These are phyloP conservation scores for Dipodascus geniculatus DNA, from an alignment of 805 yeast species.

Conservation along the genomic window DNA sequence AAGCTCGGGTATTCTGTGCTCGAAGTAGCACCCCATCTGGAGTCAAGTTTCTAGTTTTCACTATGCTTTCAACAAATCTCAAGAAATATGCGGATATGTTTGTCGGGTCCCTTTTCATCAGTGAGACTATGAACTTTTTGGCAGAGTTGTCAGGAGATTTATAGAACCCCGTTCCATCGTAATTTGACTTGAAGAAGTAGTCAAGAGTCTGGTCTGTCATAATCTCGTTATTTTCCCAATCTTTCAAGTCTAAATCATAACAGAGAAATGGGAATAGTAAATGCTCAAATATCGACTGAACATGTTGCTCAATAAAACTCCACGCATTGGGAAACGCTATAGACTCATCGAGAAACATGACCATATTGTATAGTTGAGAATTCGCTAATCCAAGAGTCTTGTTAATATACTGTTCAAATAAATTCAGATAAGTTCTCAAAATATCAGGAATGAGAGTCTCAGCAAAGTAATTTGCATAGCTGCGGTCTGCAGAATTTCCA, in stretches of 20 bases:
- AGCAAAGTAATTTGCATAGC: neutral
- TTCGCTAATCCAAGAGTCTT: neutral
- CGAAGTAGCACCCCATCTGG: neutral
- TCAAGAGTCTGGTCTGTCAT: neutral
- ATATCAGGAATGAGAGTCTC: neutral
- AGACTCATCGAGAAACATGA: neutral
- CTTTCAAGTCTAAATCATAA: neutral
- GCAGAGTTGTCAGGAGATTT: neutral
- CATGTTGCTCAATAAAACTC: neutral
- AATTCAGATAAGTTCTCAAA: neutral
- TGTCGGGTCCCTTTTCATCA: neutral
- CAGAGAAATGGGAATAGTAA: neutral
- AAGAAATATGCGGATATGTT: neutral
- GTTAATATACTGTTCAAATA: neutral
- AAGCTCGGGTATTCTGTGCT: neutral
- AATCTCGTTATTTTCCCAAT: neutral
- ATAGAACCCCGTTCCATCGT: neutral
- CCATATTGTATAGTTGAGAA: neutral
- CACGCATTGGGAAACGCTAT: neutral
- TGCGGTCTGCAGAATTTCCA: neutral
- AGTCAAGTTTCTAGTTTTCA: neutral
- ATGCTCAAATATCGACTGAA: neutral
- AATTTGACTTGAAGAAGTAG: neutral
- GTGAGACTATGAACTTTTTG: neutral
- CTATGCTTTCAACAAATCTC: neutral